A percentile compares a stretch with the other conserved stretches of the same genome.
These are phyloP conservation scores for Kwoniella shandongensis DNA, from an alignment of 768 basidiomycete species.

Conservation along the genomic window DNA sequence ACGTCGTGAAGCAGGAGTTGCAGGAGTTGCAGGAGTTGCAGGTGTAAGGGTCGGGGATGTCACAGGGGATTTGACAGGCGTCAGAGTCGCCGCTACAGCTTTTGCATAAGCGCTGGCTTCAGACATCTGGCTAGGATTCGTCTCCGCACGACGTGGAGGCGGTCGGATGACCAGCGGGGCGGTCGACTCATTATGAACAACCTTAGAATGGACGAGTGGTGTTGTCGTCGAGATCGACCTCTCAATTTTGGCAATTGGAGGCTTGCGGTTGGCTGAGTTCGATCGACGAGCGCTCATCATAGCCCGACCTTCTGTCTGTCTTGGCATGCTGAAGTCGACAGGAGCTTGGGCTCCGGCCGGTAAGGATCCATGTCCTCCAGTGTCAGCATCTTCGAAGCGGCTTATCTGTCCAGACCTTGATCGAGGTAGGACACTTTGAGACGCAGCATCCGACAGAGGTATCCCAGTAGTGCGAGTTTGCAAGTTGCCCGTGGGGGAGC, in stretches of 20 bases:
- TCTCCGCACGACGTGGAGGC: neutral
- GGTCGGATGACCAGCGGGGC: neutral
- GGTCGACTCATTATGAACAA: neutral
- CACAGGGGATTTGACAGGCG: neutral
- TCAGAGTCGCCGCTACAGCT: slow-evolving; percentile 17
- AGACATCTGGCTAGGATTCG: slow-evolving; percentile 7
- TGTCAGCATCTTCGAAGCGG: slow-evolving; percentile 27
- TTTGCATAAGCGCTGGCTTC: slow-evolving; percentile 41
- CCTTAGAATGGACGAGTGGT: neutral
- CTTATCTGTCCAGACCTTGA: slow-evolving; percentile 1
- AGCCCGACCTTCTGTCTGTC: neutral
- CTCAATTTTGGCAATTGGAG: slow-evolving; percentile 8
- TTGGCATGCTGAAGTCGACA: neutral
- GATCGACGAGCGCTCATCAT: slow-evolving; percentile 23
- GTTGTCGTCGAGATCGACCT: neutral
- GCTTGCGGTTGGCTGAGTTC: slow-evolving; percentile 15
- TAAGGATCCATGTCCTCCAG: neutral
- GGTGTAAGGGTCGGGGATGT: neutral
- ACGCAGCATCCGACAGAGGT: neutral
- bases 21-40: neutral
- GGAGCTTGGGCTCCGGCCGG: slow-evolving; percentile 12
- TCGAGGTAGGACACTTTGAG: neutral
- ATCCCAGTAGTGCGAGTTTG: slow-evolving; percentile 2
- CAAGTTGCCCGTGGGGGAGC: too few relatives aligned
- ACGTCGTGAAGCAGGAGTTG: slow-evolving; percentile 1